Base-by-base conservation (phyloP, 2,329 filamentous ascomycete genomes). In the Talaromyces atroroseus region DNA sequence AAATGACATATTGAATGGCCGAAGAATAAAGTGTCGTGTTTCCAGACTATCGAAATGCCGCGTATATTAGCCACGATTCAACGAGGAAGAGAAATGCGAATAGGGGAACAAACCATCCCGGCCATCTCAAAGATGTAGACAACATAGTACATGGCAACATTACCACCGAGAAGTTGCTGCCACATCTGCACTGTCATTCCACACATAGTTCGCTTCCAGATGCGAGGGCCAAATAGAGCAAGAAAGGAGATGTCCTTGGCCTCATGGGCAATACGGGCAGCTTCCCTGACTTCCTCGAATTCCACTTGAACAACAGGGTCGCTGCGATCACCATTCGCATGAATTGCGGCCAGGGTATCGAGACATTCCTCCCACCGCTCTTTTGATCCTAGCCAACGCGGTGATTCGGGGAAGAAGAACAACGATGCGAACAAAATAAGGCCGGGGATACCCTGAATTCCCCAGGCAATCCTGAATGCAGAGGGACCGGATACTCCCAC, bases 381-480 rank as follows among this genome's bases (percentile, higher is more conserved):
- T 42, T 83, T 78, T 56, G 77, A 76, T 1, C 82, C 82, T 5
- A 86, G 72, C 83, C 82, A 86, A 61, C 83, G 74, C 2, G 82
- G 82, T 0, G 81, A 84, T 57, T 83, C 79, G 2, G 83, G 83
- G 46, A 85, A 78, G 67, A 85, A 82, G 24, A 78, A 76, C 5
- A 73, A 76, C 45, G 80, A 82, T 47, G 76, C 58, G 54, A 84
- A 77, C 38, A 86, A 75, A 48, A 83, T 65, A 18, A 84, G 67
- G 23, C 77, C 82, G 0, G 83, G 83, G 44, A 86, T 68, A 57
- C 82, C 82, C 62, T 87, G 84, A 5, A 84, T 74, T 42, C 80
- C 83, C 83, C 84, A 87, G 18, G 83, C 81, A 2, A 83, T 78
- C 14, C 84, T 74, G 71, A 83, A 84, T 3, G 79, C 74, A 1